These are phyloP conservation scores for Globisporangium ultimum DNA, from an alignment of 352 stramenopile genomes.

Conservation along the genomic window DNA sequence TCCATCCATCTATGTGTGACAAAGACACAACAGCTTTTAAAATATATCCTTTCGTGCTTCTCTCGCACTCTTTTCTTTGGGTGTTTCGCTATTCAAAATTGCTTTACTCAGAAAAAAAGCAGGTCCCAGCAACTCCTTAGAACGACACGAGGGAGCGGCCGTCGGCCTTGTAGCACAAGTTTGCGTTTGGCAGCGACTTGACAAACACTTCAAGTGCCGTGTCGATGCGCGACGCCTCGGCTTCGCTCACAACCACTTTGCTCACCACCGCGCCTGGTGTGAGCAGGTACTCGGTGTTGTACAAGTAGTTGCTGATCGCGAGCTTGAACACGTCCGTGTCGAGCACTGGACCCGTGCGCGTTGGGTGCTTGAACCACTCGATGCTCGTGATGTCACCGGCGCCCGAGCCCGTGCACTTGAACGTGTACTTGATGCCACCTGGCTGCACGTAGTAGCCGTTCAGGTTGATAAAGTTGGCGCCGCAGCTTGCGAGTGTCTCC, in stretches of 20 bases:
- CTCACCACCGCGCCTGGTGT: not conserved
- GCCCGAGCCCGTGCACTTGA: conserved; percentile 11
- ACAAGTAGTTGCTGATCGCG: conserved; percentile 14
- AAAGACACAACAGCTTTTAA: too few species aligned
- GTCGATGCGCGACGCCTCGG: conserved; percentile 12
- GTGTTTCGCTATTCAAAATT: too few species aligned
- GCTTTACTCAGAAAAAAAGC: too few species aligned
- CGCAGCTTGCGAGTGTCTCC: conserved; percentile 12
- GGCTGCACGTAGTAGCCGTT: conserved; percentile 21
- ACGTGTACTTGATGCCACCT: conserved; percentile 16
- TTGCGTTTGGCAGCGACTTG: conserved; percentile 10
- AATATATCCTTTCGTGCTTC: too few species aligned
- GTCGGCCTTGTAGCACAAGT: conserved; percentile 16
- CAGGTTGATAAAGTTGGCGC: not conserved
- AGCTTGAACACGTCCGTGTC: conserved; percentile 15
- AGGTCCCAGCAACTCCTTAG: not conserved
- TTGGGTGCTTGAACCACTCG: conserved; percentile 19
- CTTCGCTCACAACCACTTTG: conserved; percentile 4
- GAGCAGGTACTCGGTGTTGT: conserved; percentile 8
- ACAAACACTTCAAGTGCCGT: conserved; percentile 12
- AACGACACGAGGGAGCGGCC: conserved; percentile 11
- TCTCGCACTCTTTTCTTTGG: too few species aligned
- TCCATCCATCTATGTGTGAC: too few species aligned
- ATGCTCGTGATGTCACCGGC: conserved; percentile 8
- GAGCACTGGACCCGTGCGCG: conserved; percentile 7